Evolutionary conservation across 1,284 basidiomycete genomes (phyloP), one percentile per base, ranked within the genome.

Genomic region (Leccinum subrobustum): DNA sequence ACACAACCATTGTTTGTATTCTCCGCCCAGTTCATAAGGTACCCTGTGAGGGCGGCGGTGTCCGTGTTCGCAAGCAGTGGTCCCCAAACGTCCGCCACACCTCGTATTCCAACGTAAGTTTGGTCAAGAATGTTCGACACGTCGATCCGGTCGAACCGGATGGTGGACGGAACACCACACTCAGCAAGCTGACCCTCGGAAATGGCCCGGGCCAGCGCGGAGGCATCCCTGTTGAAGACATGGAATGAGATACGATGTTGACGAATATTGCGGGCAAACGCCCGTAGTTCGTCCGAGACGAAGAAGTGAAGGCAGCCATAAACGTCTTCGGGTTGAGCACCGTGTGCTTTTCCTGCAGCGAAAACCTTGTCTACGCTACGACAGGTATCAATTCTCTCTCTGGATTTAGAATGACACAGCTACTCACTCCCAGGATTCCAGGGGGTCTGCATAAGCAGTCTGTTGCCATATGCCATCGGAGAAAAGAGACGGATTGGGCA

Each of bases 301-400:
- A 75, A 76, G 57, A 81, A 80, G 65, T 80, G 81, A 23, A 82
- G 75, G 58, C 79, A 81, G 3, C 80, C 80, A 53, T 78, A 79
- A 39, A 82, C 67, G 63, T 82, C 81, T 57, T 75, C 78, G 0
- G 70, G 60, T 12, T 69, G 70, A 6, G 72, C 75, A 12, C 78
- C 78, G 16, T 76, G 72, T 0, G 63, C 67, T 58, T 67, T 72
- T 44, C 79, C 78, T 1, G 69, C 66, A 52, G 61, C 42, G 18
- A 80, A 62, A 35, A 79, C 68, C 11, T 56, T 16, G 23, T 70
- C 60, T 33, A 58, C 1, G 44, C 67, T 64, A 44, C 56, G 4
- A 33, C 4, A 35, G 4, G 16, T 16, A 53, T 67, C 25, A 72
- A 5, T 47, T 1, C 6, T 56, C 52, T 3, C 27, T 39, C 31